Evolutionary conservation across 495 filamentous ascomycete species (phyloP).

Genomic region (Penicillium pancosmium): DNA sequence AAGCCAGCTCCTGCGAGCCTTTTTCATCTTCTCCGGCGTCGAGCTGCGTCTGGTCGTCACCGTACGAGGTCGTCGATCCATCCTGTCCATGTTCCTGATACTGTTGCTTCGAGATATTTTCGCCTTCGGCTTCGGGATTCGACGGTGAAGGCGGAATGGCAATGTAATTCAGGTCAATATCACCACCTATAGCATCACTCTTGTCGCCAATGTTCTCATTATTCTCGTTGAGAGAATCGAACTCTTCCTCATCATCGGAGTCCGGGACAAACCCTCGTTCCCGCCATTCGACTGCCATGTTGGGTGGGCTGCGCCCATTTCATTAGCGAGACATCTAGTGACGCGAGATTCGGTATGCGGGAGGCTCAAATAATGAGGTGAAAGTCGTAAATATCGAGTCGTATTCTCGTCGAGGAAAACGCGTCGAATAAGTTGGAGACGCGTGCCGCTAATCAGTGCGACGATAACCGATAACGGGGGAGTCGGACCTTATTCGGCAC

Average conservation of each 20-base stretch:
- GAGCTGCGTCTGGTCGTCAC: conserved; percentile 1
- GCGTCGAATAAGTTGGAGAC: conserved; percentile 37
- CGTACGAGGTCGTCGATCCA: conserved; percentile 8
- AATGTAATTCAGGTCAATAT: conserved; percentile 24
- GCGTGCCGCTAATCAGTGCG: conserved; percentile 14
- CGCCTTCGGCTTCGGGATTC: background rate
- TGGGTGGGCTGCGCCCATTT: conserved; percentile 44
- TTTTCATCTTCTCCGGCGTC: background rate
- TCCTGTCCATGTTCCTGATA: background rate
- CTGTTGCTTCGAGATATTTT: conserved; percentile 5
- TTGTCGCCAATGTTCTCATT: conserved; percentile 16
- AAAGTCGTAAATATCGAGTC: background rate
- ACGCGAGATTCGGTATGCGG: background rate
- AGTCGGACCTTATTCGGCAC: background rate
- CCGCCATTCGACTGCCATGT: conserved; percentile 62
- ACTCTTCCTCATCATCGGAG: conserved; percentile 62
- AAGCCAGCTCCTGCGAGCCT: too few relatives aligned
- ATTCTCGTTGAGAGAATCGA: conserved; percentile 38
- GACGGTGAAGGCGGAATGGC: conserved; percentile 13
- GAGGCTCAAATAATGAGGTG: background rate
- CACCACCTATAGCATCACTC: conserved; percentile 7
- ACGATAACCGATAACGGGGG: conserved; percentile 29
- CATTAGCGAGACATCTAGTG: conserved; percentile 38
- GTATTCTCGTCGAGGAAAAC: conserved; percentile 9
- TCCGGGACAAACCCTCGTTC: conserved; percentile 64